Percentiles rank a stretch among this genome's conserved stretches.
These are phyloP conservation scores for Beauveria varroae DNA, from an alignment of 2,329 filamentous ascomycete species.

Conservation along the genomic window DNA sequence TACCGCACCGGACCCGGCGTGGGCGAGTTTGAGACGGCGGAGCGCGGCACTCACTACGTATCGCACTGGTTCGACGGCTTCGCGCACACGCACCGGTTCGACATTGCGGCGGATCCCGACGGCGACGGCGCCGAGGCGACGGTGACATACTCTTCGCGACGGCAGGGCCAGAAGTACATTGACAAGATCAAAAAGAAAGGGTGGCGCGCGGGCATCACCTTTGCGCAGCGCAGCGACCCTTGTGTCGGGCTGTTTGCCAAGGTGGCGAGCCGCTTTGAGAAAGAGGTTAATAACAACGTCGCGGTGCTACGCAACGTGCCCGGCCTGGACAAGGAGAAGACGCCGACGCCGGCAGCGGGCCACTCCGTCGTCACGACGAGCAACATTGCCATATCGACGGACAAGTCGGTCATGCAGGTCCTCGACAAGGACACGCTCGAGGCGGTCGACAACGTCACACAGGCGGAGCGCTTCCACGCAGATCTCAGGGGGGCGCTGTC, in stretches of 20 bases:
- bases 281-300: constrained; percentile 36
- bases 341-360: not conserved
- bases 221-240: constrained; percentile 60
- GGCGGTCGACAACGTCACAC: constrained; percentile 50
- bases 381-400: constrained; percentile 24
- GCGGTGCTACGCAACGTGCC: constrained; percentile 47
- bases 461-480: constrained; percentile 50
- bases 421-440: constrained; percentile 63
- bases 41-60: constrained; percentile 44
- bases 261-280: constrained; percentile 47
- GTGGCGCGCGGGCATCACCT: constrained; percentile 43
- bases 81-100: constrained; percentile 56
- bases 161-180: constrained; percentile 34
- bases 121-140: not conserved
- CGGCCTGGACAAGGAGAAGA: not conserved
- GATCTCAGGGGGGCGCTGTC: constrained; percentile 56
- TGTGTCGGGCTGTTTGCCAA: constrained; percentile 62
- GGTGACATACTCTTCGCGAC: constrained; percentile 52
- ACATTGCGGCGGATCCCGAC: constrained; percentile 37
- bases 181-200: constrained; percentile 50
- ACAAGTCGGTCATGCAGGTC: constrained; percentile 44
- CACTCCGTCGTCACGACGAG: constrained; percentile 24
- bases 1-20: constrained; percentile 64
- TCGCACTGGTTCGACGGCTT: constrained; percentile 72
- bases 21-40: constrained; percentile 46